Evolutionary conservation across 352 stramenopile species (phyloP).

Genomic region (Phytophthora capsici): DNA sequence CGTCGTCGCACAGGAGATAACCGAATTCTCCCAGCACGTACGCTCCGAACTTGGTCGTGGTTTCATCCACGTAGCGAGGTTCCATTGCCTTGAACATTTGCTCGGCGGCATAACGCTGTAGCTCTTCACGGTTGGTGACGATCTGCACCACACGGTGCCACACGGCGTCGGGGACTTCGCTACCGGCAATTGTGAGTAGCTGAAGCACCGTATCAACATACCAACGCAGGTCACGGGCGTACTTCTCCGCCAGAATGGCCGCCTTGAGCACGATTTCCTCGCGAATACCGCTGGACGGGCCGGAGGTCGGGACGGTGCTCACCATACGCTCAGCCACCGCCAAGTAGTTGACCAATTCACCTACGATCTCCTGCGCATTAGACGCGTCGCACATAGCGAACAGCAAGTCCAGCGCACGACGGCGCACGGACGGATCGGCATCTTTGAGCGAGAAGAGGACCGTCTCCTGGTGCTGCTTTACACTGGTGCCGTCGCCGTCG

Average conservation of each 20-base stretch:
- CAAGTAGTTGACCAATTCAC: slow-evolving; percentile 96
- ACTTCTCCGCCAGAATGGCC: slow-evolving; percentile 98
- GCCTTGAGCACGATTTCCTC: slow-evolving; percentile 99
- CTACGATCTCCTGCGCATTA: slow-evolving; percentile 96
- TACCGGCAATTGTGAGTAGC: slow-evolving; percentile 95
- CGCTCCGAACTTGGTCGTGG: slow-evolving; percentile 93
- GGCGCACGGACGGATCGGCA: slow-evolving; percentile 95
- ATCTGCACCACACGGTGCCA: slow-evolving; percentile 99
- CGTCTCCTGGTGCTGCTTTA: slow-evolving; percentile 96
- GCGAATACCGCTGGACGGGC: slow-evolving; percentile 68
- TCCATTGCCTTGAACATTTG: slow-evolving; percentile 96
- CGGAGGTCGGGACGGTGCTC: slow-evolving; percentile 32
- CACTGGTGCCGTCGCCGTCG: slow-evolving; percentile 77
- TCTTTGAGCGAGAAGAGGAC: slow-evolving; percentile 97
- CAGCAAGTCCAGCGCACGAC: slow-evolving; percentile 95
- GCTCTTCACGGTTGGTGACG: slow-evolving; percentile 97
- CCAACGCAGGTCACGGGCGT: slow-evolving; percentile 94
- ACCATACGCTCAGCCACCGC: slow-evolving; percentile 88
- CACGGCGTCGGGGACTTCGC: slow-evolving; percentile 94
- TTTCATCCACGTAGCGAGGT: slow-evolving; percentile 94
- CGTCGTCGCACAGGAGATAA: slow-evolving; percentile 92
- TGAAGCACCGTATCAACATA: slow-evolving; percentile 99
- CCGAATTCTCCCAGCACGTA: slow-evolving; percentile 99
- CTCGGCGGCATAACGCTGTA: slow-evolving; percentile 95
- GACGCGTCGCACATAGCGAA: slow-evolving; percentile 98